A percentile compares a stretch with the other conserved stretches of the same genome.
Evolutionary conservation across 2,329 filamentous ascomycete genomes (phyloP).

Genomic region (Epichloe festucae): DNA sequence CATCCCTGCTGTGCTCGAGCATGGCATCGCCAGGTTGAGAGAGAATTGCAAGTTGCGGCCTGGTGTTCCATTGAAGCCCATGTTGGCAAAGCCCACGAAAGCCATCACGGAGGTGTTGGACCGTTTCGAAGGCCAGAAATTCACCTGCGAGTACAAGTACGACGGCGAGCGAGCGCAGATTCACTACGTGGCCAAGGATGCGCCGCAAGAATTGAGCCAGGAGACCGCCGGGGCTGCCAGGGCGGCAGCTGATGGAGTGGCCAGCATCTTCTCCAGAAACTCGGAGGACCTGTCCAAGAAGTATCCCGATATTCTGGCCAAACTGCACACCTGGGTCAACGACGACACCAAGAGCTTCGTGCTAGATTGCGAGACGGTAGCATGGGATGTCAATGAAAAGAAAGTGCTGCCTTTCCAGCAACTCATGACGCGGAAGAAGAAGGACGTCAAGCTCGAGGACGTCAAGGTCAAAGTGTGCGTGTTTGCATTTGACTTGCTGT

Average conservation of each 20-base stretch:
- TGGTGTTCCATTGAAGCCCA: slow-evolving; percentile 90
- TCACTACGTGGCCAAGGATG: slow-evolving; percentile 82
- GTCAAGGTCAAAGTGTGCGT: slow-evolving; percentile 96
- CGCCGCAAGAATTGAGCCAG: slow-evolving; percentile 54
- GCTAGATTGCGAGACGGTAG: slow-evolving; percentile 95
- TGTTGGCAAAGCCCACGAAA: slow-evolving; percentile 97
- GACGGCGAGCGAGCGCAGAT: slow-evolving; percentile 98
- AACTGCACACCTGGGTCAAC: slow-evolving; percentile 82
- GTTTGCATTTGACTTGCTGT: slow-evolving; percentile 90
- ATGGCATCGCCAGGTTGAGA: slow-evolving; percentile 71
- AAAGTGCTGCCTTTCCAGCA: slow-evolving; percentile 96
- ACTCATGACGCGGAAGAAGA: slow-evolving; percentile 94
- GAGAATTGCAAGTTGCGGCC: slow-evolving; percentile 85
- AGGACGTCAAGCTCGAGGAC: slow-evolving; percentile 90
- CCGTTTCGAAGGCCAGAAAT: slow-evolving; percentile 86
- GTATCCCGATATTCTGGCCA: slow-evolving; percentile 87
- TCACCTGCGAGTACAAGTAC: slow-evolving; percentile 99
- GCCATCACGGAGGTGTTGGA: slow-evolving; percentile 96
- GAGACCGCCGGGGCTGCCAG: slow-evolving; percentile 46
- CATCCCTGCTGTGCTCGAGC: slow-evolving; percentile 74
- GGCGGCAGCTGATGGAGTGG: slow-evolving; percentile 59
- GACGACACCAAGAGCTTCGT: slow-evolving; percentile 87
- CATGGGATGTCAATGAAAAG: slow-evolving; percentile 90
- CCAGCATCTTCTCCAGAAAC: slow-evolving; percentile 93
- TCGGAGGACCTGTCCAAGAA: slow-evolving; percentile 96